Evolutionary conservation across 306 rosid genomes (phyloP), one percentile per base, ranked within the genome.

Genomic region (Pyrus pyrifolia): DNA sequence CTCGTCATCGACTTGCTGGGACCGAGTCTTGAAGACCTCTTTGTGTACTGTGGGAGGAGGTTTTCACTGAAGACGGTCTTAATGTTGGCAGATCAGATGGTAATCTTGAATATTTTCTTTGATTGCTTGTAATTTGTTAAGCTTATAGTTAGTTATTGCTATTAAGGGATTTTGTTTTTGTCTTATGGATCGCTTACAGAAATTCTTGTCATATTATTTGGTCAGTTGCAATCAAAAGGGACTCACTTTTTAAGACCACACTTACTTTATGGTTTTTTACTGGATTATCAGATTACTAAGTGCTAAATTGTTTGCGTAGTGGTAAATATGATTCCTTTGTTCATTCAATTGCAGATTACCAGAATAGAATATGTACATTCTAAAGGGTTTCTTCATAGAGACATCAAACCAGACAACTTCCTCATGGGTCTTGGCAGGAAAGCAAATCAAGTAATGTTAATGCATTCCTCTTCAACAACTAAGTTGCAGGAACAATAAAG

Each of bases 401-500:
- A 95, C 81, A 83, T 95, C 69, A 95, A 95, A 80, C 99, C 99
- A 9, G 99, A 95, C 83, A 95, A 95, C 83, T 95, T 90, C 83
- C 96, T 95, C 63, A 95, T 95, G 81, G 81, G 81, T 70, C 98
- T 95, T 82, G 98, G 97, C 76, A 91, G 96, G 55, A 95, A 92
- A 83, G 98, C 98, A 79, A 95, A 95, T 84, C 98, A 90, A 96
- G 98, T 94, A 64, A 78, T 33, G 23, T 42, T 59, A 25, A 61
- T 9, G n/a, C 42, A 14, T 58, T 58, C 21, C 55, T 44, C 21
- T 11, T 5, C 11, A 18, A 40, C 58, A 42, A 5, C 42, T 18
- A 22, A 73, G 58, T 73, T 40, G 22, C 38, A 40, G 30, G 59
- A 68, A 23, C 38, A 58, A 25, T 35, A 18, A 6, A 5, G 59